Percentiles rank a stretch among this genome's conserved stretches.
These are phyloP conservation scores for Cucumis melo DNA, from an alignment of 306 rosid species.

Conservation along the genomic window DNA sequence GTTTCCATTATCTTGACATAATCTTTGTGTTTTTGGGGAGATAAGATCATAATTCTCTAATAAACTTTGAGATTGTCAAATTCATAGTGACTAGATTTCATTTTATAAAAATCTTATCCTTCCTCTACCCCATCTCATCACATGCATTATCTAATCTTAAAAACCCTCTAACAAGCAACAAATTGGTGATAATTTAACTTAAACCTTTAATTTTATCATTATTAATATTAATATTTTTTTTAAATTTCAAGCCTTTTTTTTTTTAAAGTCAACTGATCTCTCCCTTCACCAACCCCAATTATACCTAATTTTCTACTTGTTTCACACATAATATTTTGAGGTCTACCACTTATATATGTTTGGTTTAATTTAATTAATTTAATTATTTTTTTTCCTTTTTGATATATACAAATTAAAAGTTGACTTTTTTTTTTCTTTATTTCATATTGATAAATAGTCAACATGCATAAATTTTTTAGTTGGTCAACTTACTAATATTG, in stretches of 20 bases:
- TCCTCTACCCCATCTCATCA: background rate
- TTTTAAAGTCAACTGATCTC: background rate
- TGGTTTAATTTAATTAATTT: background rate
- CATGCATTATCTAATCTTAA: background rate
- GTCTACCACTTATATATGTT: background rate
- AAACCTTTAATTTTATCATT: background rate
- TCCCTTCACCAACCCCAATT: background rate
- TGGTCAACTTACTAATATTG: too few relatives aligned
- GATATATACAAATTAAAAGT: background rate
- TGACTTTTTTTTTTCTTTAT: background rate
- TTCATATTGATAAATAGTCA: too few relatives aligned
- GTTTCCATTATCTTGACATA: background rate
- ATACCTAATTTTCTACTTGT: background rate
- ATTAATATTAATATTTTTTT: too few relatives aligned
- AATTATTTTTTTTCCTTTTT: background rate
- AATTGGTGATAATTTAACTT: background rate
- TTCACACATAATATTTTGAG: background rate
- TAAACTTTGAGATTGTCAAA: too few relatives aligned
- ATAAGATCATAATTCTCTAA: too few relatives aligned
- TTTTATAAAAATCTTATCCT: background rate
- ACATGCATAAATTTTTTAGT: too few relatives aligned
- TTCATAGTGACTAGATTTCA: background rate
- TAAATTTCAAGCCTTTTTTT: too few relatives aligned
- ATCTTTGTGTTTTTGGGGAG: background rate
- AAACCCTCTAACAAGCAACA: background rate